phyloP scores from a whole-genome alignment of 2,329 filamentous ascomycete genomes.

The Microdochium bolleyi region DNA sequence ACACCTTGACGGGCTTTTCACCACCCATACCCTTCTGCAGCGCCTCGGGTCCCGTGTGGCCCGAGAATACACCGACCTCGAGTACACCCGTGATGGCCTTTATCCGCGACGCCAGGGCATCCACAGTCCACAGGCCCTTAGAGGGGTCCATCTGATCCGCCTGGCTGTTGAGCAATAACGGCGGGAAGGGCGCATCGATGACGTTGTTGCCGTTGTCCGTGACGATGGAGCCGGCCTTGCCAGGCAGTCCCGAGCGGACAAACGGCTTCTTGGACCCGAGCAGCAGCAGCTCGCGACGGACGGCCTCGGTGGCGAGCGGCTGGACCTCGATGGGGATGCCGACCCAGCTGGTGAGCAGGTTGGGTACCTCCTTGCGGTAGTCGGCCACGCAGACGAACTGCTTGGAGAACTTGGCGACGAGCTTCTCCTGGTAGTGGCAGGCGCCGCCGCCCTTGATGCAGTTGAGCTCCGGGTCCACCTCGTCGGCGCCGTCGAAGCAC shows the following conservation, averaged over 20 bases:
- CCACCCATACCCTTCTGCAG: slow-evolving; percentile 47
- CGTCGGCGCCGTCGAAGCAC: slow-evolving; percentile 92
- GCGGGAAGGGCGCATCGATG: slow-evolving; percentile 82
- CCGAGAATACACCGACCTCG: slow-evolving; percentile 86
- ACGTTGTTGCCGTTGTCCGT: slow-evolving; percentile 86
- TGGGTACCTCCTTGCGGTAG: slow-evolving; percentile 77
- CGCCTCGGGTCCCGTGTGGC: slow-evolving; percentile 66
- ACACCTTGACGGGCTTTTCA: slow-evolving; percentile 87
- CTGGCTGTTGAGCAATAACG: slow-evolving; percentile 49
- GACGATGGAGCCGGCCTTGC: slow-evolving; percentile 71
- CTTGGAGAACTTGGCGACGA: slow-evolving; percentile 77
- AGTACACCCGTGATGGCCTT: slow-evolving; percentile 80
- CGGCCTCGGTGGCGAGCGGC: slow-evolving; percentile 71
- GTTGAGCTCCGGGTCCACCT: slow-evolving; percentile 90
- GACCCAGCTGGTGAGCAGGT: slow-evolving; percentile 70
- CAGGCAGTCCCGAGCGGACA: slow-evolving; percentile 63
- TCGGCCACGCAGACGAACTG: slow-evolving; percentile 89
- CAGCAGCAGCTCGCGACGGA: slow-evolving; percentile 61
- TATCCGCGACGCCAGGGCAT: slow-evolving; percentile 63
- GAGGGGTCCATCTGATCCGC: slow-evolving; percentile 42
- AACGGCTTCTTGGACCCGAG: slow-evolving; percentile 67
- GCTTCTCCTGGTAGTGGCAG: slow-evolving; percentile 97
- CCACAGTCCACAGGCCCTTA: slow-evolving; percentile 72
- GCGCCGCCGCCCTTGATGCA: slow-evolving; percentile 97
- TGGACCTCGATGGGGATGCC: slow-evolving; percentile 89